Evolutionary conservation across 768 basidiomycete genomes (phyloP).

Genomic region (Termitomyces sp.): DNA sequence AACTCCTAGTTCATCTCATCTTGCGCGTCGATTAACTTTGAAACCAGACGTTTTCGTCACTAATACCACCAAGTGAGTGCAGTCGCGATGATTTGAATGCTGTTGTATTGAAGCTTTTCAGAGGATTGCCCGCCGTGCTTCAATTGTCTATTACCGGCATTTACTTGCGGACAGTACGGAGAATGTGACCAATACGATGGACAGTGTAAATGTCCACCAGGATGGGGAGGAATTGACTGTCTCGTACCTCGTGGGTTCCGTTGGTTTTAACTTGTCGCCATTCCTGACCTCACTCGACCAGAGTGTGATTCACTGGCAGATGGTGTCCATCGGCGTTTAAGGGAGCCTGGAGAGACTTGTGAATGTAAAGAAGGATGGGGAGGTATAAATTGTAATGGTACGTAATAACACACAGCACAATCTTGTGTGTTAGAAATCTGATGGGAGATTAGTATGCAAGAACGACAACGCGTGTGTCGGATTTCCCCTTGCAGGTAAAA

Average conservation of each 20-base stretch:
- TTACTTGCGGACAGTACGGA: conserved; percentile 91
- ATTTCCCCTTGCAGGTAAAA: conserved; percentile 36
- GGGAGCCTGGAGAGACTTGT: conserved; percentile 74
- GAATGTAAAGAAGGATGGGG: conserved; percentile 94
- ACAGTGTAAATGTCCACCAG: conserved; percentile 93
- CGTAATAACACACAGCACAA: conserved; percentile 15
- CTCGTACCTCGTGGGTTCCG: conserved; percentile 75
- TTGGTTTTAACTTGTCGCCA: neutral
- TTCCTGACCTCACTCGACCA: conserved; percentile 26
- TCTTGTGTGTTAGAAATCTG: neutral
- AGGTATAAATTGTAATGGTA: conserved; percentile 97
- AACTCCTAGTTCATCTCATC: neutral
- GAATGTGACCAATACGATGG: conserved; percentile 90
- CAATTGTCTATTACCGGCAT: conserved; percentile 91
- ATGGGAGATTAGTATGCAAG: conserved; percentile 68
- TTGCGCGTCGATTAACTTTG: conserved; percentile 1
- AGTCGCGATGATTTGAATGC: too few relatives aligned
- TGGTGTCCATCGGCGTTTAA: conserved; percentile 77
- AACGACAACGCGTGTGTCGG: conserved; percentile 51
- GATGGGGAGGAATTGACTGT: conserved; percentile 98
- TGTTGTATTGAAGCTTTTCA: conserved; percentile 15
- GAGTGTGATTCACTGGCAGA: conserved; percentile 95
- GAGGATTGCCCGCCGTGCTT: conserved; percentile 86
- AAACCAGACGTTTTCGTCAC: conserved; percentile 16
- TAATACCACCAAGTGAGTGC: conserved; percentile 19